Base-by-base conservation (phyloP, 1,139 yeast species). In the Blastobotrys ciferrii region DNA sequence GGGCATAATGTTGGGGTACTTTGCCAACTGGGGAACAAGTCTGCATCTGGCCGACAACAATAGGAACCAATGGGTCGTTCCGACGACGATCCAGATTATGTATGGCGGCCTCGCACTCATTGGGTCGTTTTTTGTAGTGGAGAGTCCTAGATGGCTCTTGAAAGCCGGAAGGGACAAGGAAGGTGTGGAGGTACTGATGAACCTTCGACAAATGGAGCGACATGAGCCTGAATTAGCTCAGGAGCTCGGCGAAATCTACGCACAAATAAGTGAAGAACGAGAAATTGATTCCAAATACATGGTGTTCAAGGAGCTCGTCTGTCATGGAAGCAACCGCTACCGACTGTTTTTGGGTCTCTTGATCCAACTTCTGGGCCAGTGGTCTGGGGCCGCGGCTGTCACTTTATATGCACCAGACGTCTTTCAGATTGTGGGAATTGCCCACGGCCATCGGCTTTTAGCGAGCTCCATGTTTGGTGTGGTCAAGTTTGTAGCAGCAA, bases 1-100 rank as follows among this genome's bases (percentile, higher is more conserved):
- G 42, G 84, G 84, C 39, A 70, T 76, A 43, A 73, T 76, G 76
- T 52, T 77, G 52, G 77, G 75, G 14, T 78, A 77, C 59, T 76
- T 77, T 57, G 72, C 76, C 39, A 71, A 75, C 54, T 77, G 65
- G 52, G 74, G 73, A 20, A 59, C 68, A 4, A 64, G 71, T 1
- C 50, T 69, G 37, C 72, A 72, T 56, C 52, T 69, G 62, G 45
- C 69, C 62, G 49, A 46, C 15, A 20, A 42, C 11, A 41, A 40
- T 32, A 50, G 61, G 18, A 54, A 52, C 30, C 70, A 63, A 51
- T 68, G 71, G 72, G 72, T 73, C 20, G 50, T 62, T 28, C 71
- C 72, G 20, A 62, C 67, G 12, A 55, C 46, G 40, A 49, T 63
- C 38, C 81, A 77, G 54, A 15, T 67, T n/a, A 56, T 66, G 19